Conservation (phyloP, 257 asterid species). For the Nicotiana sylvestris region DNA sequence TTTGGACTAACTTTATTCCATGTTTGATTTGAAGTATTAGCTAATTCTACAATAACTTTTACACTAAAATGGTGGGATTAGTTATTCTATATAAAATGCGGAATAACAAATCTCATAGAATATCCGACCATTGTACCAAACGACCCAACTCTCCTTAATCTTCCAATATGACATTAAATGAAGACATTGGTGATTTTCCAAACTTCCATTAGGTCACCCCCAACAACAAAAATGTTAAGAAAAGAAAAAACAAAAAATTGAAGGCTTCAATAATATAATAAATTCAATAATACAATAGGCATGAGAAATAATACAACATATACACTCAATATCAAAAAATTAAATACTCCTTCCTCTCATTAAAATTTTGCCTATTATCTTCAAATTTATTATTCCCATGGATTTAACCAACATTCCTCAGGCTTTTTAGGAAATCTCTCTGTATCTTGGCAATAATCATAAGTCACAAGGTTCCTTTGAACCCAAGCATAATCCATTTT, state of each 20-base stretch:
- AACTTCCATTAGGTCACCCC: too few relatives aligned
- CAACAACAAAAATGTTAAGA: too few relatives aligned
- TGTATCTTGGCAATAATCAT: constrained; percentile 75
- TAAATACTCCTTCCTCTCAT: constrained; percentile 1
- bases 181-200: too few relatives aligned
- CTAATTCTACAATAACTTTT: too few relatives aligned
- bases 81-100: too few relatives aligned
- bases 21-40: too few relatives aligned
- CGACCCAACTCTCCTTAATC: too few relatives aligned
- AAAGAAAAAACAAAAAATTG: background rate
- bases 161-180: too few relatives aligned
- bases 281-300: background rate
- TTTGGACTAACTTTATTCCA: too few relatives aligned
- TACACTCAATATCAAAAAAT: background rate
- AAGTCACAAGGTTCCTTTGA: constrained; percentile 78
- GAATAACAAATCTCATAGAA: too few relatives aligned
- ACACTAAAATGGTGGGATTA: too few relatives aligned
- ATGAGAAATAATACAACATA: background rate
- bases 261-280: background rate
- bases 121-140: too few relatives aligned
- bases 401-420: constrained; percentile 79
- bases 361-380: background rate
- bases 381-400: constrained; percentile 40
- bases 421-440: constrained; percentile 61
- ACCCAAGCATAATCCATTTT: constrained; percentile 83